Percentiles rank a stretch among this genome's conserved stretches.
phyloP scores from a whole-genome alignment of 2,329 filamentous ascomycete genomes.

The Phialophora tarda region DNA sequence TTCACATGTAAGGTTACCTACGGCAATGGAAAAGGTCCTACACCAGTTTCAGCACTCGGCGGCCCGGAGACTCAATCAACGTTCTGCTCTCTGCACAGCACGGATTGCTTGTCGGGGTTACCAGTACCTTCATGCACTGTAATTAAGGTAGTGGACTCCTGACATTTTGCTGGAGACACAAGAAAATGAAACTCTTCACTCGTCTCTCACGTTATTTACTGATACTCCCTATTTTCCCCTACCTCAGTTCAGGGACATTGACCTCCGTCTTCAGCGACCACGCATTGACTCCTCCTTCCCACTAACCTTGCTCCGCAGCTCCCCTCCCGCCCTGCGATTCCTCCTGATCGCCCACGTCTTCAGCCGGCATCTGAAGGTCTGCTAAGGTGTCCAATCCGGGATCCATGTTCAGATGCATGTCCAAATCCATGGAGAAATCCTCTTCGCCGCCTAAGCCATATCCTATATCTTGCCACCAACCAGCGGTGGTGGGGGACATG shows the following conservation, averaged over 20 bases:
- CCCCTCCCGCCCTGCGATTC: conserved; percentile 56
- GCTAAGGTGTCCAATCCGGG: not conserved
- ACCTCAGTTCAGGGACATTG: not conserved
- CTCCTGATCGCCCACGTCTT: conserved; percentile 75
- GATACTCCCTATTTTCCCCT: not conserved
- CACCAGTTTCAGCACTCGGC: no score
- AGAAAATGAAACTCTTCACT: no score
- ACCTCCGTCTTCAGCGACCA: not conserved
- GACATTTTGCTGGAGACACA: no score
- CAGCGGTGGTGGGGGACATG: not conserved
- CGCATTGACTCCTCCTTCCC: not conserved
- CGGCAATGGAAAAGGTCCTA: no score
- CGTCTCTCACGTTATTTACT: not conserved
- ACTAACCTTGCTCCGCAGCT: not conserved
- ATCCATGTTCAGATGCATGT: conserved; percentile 15
- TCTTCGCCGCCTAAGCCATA: conserved; percentile 7
- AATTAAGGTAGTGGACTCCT: no score
- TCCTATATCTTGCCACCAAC: conserved; percentile 19
- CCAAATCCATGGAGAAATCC: conserved; percentile 18
- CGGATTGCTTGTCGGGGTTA: no score
- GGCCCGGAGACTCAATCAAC: no score
- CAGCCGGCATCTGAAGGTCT: conserved; percentile 48
- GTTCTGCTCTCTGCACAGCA: no score
- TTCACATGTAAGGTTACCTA: no score
- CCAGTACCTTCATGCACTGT: no score